These are phyloP conservation scores for Albizia julibrissin DNA, from an alignment of 306 rosid genomes.

Conservation along the genomic window DNA sequence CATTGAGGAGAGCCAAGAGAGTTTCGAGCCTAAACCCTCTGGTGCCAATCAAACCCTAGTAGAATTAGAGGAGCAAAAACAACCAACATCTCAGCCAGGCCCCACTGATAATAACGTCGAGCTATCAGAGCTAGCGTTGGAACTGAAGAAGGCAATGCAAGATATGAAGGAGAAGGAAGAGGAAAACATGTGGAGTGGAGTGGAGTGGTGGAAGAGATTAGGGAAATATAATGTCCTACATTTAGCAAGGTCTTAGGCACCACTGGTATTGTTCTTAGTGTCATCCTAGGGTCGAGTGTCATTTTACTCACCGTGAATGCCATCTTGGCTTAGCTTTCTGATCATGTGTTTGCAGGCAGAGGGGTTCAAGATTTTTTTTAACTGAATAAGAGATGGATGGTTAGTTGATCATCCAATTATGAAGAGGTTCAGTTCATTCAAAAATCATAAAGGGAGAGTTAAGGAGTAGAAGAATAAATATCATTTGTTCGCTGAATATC, in stretches of 20 bases:
- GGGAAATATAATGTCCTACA: constrained; percentile 83
- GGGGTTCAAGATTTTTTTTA: constrained; percentile 85
- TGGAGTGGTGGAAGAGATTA: constrained; percentile 69
- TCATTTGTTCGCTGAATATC: background rate
- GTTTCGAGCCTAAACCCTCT: constrained; percentile 45
- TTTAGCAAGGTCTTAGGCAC: constrained; percentile 85
- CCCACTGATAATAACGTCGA: constrained; percentile 22
- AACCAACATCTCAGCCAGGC: background rate
- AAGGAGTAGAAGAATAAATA: background rate
- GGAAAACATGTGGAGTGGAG: constrained; percentile 57
- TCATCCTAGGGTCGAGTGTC: constrained; percentile 81
- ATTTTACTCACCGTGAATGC: constrained; percentile 86
- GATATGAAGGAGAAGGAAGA: constrained; percentile 60
- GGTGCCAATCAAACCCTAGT: too few species aligned
- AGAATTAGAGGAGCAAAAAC: too few species aligned
- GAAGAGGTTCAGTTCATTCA: constrained; percentile 1
- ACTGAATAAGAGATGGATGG: constrained; percentile 35
- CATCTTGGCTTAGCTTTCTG: constrained; percentile 77
- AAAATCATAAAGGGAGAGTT: background rate
- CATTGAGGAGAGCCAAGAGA: constrained; percentile 62
- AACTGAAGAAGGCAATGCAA: constrained; percentile 76
- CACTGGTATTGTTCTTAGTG: constrained; percentile 74
- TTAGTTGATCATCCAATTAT: background rate
- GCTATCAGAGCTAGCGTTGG: constrained; percentile 57
- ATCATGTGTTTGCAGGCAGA: constrained; percentile 69